Evolutionary conservation across 257 asterid species (phyloP).

Genomic region (Solanum lycopersicoides): DNA sequence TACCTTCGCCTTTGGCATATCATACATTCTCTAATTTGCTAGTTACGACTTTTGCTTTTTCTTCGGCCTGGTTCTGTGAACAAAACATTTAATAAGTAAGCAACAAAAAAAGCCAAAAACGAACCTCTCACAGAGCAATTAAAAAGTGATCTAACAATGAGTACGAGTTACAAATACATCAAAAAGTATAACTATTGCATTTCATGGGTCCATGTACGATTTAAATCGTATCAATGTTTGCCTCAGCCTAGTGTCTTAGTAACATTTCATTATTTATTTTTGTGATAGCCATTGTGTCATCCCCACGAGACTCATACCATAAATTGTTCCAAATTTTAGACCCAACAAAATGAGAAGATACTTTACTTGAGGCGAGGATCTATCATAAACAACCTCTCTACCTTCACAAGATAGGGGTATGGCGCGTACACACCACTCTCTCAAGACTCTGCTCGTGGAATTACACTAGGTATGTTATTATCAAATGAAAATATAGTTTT

Average conservation of each 20-base stretch:
- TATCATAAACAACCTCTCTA: background rate
- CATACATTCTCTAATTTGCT: conserved; percentile 5
- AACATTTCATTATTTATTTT: background rate
- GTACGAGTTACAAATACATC: background rate
- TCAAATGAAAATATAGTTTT: background rate
- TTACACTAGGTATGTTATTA: background rate
- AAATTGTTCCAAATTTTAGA: background rate
- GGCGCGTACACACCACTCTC: background rate
- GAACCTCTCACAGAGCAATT: background rate
- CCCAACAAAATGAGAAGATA: background rate
- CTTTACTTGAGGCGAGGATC: background rate
- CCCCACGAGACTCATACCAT: background rate
- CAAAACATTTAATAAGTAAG: background rate
- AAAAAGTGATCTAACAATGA: background rate
- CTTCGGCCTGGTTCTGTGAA: background rate
- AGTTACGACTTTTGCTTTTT: background rate
- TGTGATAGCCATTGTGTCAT: background rate
- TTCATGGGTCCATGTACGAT: background rate
- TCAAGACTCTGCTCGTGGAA: background rate
- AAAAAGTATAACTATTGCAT: background rate
- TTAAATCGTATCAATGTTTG: background rate
- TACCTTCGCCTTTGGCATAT: background rate
- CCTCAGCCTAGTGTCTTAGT: background rate
- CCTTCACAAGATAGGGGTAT: background rate
- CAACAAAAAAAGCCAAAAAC: background rate